Conservation (phyloP, 2,329 filamentous ascomycete species). For the Pseudocercospora vitis region DNA sequence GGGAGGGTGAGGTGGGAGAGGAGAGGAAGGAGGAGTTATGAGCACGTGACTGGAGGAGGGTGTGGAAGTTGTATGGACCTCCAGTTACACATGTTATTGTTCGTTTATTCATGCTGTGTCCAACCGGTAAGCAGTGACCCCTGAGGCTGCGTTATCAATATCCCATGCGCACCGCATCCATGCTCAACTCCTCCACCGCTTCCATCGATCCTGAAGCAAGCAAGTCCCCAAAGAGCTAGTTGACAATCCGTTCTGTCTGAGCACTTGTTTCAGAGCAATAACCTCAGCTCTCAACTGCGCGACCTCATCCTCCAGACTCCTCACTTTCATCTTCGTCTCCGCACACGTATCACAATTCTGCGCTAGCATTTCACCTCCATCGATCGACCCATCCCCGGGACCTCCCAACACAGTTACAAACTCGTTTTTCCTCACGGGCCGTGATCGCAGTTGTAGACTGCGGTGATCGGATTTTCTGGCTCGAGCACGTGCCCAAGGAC, state of each 20-base stretch:
- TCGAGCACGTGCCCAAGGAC: slow-evolving; percentile 29
- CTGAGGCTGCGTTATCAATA: too few relatives aligned
- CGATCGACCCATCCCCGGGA: slow-evolving; percentile 3
- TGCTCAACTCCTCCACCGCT: background rate
- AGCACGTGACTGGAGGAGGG: too few relatives aligned
- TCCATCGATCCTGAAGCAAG: background rate
- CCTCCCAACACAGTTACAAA: slow-evolving; percentile 13
- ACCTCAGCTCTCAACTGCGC: slow-evolving; percentile 33
- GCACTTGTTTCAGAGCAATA: slow-evolving; percentile 28
- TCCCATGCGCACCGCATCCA: too few relatives aligned
- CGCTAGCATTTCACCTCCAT: background rate
- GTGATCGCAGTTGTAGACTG: background rate
- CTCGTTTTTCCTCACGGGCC: slow-evolving; percentile 11
- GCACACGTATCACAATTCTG: slow-evolving; percentile 21
- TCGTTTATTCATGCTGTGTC: too few relatives aligned
- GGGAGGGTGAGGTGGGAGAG: too few relatives aligned
- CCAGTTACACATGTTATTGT: too few relatives aligned
- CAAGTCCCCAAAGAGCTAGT: background rate
- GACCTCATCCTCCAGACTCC: slow-evolving; percentile 30
- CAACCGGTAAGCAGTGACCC: too few relatives aligned
- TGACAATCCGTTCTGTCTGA: slow-evolving; percentile 26
- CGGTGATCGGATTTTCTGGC: too few relatives aligned
- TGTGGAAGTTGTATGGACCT: too few relatives aligned
- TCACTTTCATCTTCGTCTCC: slow-evolving; percentile 23
- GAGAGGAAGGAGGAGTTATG: too few relatives aligned